A percentile compares a stretch with the other conserved stretches of the same genome.
Evolutionary conservation across 164 flowering plant species (phyloP).

Genomic region (Chloranthus sessilifolius): DNA sequence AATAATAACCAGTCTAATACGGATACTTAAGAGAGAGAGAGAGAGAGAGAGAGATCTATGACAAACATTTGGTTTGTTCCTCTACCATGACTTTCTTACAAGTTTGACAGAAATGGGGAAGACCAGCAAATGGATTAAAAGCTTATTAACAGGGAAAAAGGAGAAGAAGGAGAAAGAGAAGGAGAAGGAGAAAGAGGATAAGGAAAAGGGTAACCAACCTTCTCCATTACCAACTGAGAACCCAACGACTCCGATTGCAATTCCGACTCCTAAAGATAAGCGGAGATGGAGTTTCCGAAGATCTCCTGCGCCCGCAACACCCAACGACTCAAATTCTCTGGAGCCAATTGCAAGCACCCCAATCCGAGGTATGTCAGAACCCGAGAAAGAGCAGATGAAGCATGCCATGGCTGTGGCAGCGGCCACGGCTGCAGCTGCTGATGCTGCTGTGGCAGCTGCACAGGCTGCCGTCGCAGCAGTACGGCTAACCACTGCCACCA

Average conservation of each 20-base stretch:
- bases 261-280: constrained; percentile 69
- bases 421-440: constrained; percentile 55
- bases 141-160: constrained; percentile 50
- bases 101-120: constrained; percentile 46
- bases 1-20: no score
- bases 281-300: constrained; percentile 88
- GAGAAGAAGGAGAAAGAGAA: constrained; percentile 27
- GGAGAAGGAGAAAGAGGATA: constrained; percentile 21
- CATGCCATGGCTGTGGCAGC: constrained; percentile 57
- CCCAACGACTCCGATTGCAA: constrained; percentile 40
- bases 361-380: constrained; percentile 20
- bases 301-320: constrained; percentile 44
- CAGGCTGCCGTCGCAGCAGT: constrained; percentile 60
- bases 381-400: constrained; percentile 47
- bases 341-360: constrained; percentile 24
- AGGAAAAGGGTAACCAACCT: constrained; percentile 13
- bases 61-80: no score
- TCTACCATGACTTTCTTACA: not conserved
- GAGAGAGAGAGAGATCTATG: no score
- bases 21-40: no score
- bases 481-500: constrained; percentile 33
- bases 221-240: constrained; percentile 22
- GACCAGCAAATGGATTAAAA: constrained; percentile 62
- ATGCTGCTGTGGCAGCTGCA: constrained; percentile 61
- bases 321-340: constrained; percentile 17